Evolutionary conservation across 2,329 filamentous ascomycete genomes (phyloP), one percentile per base, ranked within the genome.

Genomic region (Aureobasidium zeae): DNA sequence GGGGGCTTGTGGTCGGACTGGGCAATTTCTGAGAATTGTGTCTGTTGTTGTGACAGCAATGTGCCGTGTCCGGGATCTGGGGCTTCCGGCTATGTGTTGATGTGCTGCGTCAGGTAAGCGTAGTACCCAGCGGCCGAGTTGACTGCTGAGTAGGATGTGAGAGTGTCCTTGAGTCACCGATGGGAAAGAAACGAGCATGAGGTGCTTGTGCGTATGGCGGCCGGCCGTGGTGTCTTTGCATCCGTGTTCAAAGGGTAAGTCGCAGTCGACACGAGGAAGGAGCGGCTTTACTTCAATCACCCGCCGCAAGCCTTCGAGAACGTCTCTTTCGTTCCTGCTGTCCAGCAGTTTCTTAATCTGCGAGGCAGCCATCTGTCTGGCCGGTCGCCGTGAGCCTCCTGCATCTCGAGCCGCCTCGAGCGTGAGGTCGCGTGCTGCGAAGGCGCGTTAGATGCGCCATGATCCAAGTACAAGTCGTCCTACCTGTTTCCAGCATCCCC

Each of bases 1-100:
- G 84, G 1, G 91, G 86, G 61, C 88, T 95, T 46, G 81, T 73
- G 64, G n/a, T 98, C 91, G 17, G 87, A 94, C n/a, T n/a, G 47
- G 98, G 76, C 8, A 89, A 94, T 65, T 95, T 96, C 60, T 98
- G 91, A n/a, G n/a, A 55, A 98, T 96, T 5, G 91, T 94, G n/a
- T n/a, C n/a, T n/a, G 66, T 98, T 98, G 74, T 98, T 95, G 47
- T n/a, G 88, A 94, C 32, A 98, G 75, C 26, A 98, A n/a, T n/a
- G 75, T 15, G 91, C 88, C 33, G 95, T 83, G 64, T 98, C 91
- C 46, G 89, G 91, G 58, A 96, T n/a, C n/a, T n/a, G n/a, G n/a
- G 51, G 87, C 79, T 62, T 96, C 91, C n/a, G n/a, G n/a, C n/a
- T n/a, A n/a, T n/a, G n/a, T n/a, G n/a, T n/a, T n/a, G 61, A 91